Evolutionary conservation across 1,139 yeast genomes (phyloP), one percentile per base, ranked within the genome.

Genomic region (Saccharomyces pastorianus): DNA sequence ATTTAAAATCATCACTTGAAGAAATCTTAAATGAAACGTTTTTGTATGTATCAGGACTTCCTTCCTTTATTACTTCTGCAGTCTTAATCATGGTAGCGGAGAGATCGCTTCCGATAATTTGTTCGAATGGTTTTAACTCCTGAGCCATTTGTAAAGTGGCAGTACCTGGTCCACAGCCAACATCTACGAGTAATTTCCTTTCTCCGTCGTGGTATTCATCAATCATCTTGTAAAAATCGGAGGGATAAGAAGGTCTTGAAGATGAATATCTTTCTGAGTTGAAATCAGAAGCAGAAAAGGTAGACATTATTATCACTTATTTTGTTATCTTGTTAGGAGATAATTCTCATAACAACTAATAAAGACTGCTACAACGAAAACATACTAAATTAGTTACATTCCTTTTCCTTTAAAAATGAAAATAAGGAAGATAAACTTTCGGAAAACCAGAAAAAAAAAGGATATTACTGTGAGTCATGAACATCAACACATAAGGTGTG

Each of bases 141-240:
- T 74, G 60, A 1, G 76, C 65, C 55, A 87, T 66, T 49, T 82
- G 80, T 57, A 78, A 73, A 0, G 95, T 78, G 0, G 86, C 93
- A 59, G 83, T 83, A 0, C 96, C 96, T 0, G 96, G 85, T 1
- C 96, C 96, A 65, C 90, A 83, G 0, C 96, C 96, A 17, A 87
- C 72, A 68, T 89, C 96, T 6, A 88, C 67, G 1, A 81, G 80
- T 34, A 73, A 56, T 0, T 70, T 59, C 1, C 61, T 58, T 0
- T 61, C 54, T n/a, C 72, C 71, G 7, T 60, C 51, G 54, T 76
- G 78, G 59, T 77, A 81, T 1, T 64, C 56, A 6, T 69, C 58
- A n/a, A 87, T 62, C 13, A 71, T 63, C 9, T 74, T 62, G 62
- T 76, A 85, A 61, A 86, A 80, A 1, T 75, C 65, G 0, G 69